Conservation (phyloP, 805 yeast genomes). For the Wickerhamomyces hampshirensis region DNA sequence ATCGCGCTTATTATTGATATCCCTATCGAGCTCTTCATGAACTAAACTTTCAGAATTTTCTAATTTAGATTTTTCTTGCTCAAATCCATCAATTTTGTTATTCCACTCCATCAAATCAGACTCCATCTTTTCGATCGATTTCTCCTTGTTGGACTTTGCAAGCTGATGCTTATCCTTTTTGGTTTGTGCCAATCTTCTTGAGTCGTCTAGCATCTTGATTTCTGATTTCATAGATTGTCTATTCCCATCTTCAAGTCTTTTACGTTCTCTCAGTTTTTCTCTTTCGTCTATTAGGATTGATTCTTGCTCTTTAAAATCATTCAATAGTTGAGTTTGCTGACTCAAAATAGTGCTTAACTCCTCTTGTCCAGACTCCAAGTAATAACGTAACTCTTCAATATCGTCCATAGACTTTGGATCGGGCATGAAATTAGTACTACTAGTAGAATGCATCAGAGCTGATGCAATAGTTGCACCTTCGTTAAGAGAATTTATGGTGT, state of each 20-base stretch:
- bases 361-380: slow-evolving; percentile 37
- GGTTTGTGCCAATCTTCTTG: slow-evolving; percentile 31
- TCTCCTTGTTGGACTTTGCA: slow-evolving; percentile 24
- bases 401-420: slow-evolving; percentile 29
- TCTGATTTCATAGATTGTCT: slow-evolving; percentile 36
- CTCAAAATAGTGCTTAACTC: slow-evolving; percentile 32
- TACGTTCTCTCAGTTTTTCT: slow-evolving; percentile 34
- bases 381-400: slow-evolving; percentile 38
- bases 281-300: slow-evolving; percentile 28
- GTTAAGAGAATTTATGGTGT: slow-evolving; percentile 26
- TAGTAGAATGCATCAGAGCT: slow-evolving; percentile 9
- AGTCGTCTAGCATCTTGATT: slow-evolving; percentile 37
- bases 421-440: slow-evolving; percentile 12
- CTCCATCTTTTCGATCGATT: slow-evolving; percentile 30
- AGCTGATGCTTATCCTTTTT: slow-evolving; percentile 31
- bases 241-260: slow-evolving; percentile 36
- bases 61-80: slow-evolving; percentile 12
- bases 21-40: slow-evolving; percentile 15
- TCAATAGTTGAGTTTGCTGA: slow-evolving; percentile 28
- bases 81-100: slow-evolving; percentile 22
- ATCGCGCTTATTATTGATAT: slow-evolving; percentile 10
- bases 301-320: slow-evolving; percentile 37
- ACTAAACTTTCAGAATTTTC: slow-evolving; percentile 14
- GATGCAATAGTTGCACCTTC: slow-evolving; percentile 2
- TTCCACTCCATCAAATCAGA: slow-evolving; percentile 33